A percentile compares a stretch with the other conserved stretches of the same genome.
Evolutionary conservation across 768 basidiomycete species (phyloP).

Genomic region (Naganishia kalamii): DNA sequence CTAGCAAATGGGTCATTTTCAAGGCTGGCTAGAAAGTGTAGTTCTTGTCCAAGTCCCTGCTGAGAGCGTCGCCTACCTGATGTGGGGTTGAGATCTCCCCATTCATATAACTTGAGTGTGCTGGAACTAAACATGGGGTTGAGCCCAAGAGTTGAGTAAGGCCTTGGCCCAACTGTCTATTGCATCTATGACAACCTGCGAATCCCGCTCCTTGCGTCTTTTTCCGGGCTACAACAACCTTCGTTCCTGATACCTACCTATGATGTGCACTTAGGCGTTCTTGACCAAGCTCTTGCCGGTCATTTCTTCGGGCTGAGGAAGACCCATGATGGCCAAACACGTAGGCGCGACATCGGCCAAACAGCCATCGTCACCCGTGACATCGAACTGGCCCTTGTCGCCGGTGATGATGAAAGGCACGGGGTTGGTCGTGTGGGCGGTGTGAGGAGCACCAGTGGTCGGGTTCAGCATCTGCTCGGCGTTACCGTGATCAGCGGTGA

Average conservation of each 20-base stretch:
- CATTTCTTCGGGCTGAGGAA: conserved; percentile 39
- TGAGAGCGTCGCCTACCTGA: neutral
- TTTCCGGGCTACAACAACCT: neutral
- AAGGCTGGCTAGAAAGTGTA: too few relatives aligned
- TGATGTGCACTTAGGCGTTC: neutral
- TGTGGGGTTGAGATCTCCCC: neutral
- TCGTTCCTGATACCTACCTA: neutral
- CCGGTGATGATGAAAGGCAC: conserved; percentile 82
- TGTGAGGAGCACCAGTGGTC: conserved; percentile 78
- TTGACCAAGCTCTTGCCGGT: conserved; percentile 37
- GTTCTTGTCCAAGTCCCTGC: too few relatives aligned
- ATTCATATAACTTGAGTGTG: too few relatives aligned
- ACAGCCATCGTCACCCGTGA: conserved; percentile 60
- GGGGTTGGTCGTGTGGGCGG: conserved; percentile 53
- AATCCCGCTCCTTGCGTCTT: neutral
- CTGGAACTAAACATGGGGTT: too few relatives aligned
- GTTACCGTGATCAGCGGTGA: conserved; percentile 93
- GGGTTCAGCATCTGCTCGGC: conserved; percentile 88
- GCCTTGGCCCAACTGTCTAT: conserved; percentile 4
- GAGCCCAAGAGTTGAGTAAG: too few relatives aligned
- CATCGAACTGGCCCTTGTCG: conserved; percentile 55
- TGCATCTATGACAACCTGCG: neutral
- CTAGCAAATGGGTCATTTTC: too few relatives aligned
- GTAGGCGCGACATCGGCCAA: conserved; percentile 89
- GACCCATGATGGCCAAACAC: conserved; percentile 65